Evolutionary conservation across 768 basidiomycete species (phyloP).

Genomic region (Sporobolomyces phaffii): DNA sequence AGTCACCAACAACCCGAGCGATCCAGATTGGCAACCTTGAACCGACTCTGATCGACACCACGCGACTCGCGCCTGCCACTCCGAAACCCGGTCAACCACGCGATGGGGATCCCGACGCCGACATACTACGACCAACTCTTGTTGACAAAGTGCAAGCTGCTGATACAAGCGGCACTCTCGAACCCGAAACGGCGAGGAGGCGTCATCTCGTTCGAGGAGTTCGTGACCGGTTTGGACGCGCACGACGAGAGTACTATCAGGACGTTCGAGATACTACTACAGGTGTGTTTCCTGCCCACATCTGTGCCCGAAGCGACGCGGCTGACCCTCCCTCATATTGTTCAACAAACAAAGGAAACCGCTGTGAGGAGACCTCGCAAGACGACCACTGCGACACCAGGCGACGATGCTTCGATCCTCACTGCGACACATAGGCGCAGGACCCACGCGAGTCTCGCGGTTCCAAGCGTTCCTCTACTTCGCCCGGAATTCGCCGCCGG

Average conservation of each 20-base stretch:
- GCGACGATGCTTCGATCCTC: background rate
- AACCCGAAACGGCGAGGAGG: slow-evolving; percentile 3
- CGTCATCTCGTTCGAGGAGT: slow-evolving; percentile 1
- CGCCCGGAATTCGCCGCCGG: no score
- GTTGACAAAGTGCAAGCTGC: slow-evolving; percentile 21
- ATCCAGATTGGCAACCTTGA: no score
- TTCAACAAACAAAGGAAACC: background rate
- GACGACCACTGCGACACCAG: background rate
- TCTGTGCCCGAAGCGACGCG: background rate
- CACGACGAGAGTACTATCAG: background rate
- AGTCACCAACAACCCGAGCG: no score
- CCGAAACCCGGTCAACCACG: background rate
- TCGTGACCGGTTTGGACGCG: slow-evolving; percentile 13
- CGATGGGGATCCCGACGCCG: slow-evolving; percentile 18
- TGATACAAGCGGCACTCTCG: slow-evolving; percentile 8
- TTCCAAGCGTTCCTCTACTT: no score
- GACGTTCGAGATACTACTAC: slow-evolving; percentile 15
- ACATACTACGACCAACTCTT: slow-evolving; percentile 20
- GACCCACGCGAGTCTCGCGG: no score
- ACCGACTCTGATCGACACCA: background rate
- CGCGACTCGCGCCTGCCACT: slow-evolving; percentile 1
- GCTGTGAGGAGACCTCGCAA: slow-evolving; percentile 5
- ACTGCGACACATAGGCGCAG: no score
- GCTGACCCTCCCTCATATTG: background rate
- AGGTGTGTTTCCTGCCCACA: background rate